Evolutionary conservation across 139 green algal genomes (phyloP), one percentile per base, ranked within the genome.

Genomic region (Penium margaritaceum): DNA sequence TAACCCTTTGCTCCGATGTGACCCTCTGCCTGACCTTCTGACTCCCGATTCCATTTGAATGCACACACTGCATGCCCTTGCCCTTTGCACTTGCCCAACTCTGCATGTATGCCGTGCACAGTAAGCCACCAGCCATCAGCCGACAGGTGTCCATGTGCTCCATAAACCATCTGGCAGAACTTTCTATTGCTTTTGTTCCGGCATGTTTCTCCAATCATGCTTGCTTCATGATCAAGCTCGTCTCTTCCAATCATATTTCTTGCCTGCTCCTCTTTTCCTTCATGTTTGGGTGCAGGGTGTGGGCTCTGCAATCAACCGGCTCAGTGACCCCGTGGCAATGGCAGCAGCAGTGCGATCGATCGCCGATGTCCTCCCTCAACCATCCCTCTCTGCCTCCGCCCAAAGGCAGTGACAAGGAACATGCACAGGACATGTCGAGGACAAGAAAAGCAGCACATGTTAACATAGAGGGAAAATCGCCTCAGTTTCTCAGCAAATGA

Each of bases 231-330:
- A 14, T 24, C 43, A 54, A 54, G 43, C 14, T 54, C 17, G 43
- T 14, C 14, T 54, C 43, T 54, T 54, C 17, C 15, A 14, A 54
- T 54, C 17, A 17, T 54, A 14, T 54, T 54, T 17, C 17, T 17
- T 54, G 43, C 43, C 43, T 54, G 43, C 15, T 24, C 43, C 14
- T 54, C 17, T 17, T 54, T 14, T 14, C 17, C 43, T 24, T 17
- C 43, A n/a, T 66, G 57, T 15, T 66, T 29, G 35, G 14, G 24
- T 76, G 57, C 70, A 78, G 70, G 70, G 70, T 27, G 61, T 78
- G 21, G 75, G 75, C 5, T 83, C 75, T 3, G 72, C 73, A 6
- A 69, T 81, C 35, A 81, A 78, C 74, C 84, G 60, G 75, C 54
- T 83, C 39, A 81, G 84, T 35, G 37, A 41, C 73, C 19, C 24